A percentile compares a stretch with the other conserved stretches of the same genome.
Conservation (phyloP, 805 yeast genomes). For the Candida dendrica region DNA sequence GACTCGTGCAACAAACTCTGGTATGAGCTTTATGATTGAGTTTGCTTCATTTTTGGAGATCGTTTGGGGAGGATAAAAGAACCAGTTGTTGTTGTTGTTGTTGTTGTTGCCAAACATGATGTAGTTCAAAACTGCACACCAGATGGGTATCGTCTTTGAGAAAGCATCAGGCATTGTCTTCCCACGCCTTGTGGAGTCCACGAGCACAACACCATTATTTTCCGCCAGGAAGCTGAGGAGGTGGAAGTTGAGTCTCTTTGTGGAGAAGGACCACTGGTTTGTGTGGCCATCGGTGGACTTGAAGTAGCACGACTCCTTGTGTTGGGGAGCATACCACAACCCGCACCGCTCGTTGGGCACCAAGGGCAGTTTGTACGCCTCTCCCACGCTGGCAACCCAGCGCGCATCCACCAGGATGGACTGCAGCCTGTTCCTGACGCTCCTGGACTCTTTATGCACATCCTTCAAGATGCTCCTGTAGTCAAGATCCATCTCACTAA, state of each 20-base stretch:
- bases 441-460: constrained; percentile 42
- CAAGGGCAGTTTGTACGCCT: constrained; percentile 32
- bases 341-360: constrained; percentile 85
- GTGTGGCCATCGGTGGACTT: constrained; percentile 92
- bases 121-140: constrained; percentile 76
- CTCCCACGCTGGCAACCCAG: constrained; percentile 38
- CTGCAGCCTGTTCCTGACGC: constrained; percentile 53
- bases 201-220: constrained; percentile 46
- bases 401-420: constrained; percentile 61
- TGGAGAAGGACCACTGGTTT: constrained; percentile 71
- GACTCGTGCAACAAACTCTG: constrained; percentile 40
- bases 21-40: constrained; percentile 41
- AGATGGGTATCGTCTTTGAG: constrained; percentile 81
- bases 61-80: constrained; percentile 43
- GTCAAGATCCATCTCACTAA: neutral
- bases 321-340: constrained; percentile 66
- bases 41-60: constrained; percentile 52
- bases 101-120: constrained; percentile 34
- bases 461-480: constrained; percentile 26
- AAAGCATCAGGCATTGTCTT: constrained; percentile 81
- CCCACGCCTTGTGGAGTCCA: constrained; percentile 84
- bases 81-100: constrained; percentile 22
- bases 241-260: constrained; percentile 69
- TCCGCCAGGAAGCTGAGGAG: constrained; percentile 41
- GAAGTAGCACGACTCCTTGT: constrained; percentile 54